A percentile compares a stretch with the other conserved stretches of the same genome.
phyloP scores from a whole-genome alignment of 345 rosid genomes.

The Heritiera littoralis region DNA sequence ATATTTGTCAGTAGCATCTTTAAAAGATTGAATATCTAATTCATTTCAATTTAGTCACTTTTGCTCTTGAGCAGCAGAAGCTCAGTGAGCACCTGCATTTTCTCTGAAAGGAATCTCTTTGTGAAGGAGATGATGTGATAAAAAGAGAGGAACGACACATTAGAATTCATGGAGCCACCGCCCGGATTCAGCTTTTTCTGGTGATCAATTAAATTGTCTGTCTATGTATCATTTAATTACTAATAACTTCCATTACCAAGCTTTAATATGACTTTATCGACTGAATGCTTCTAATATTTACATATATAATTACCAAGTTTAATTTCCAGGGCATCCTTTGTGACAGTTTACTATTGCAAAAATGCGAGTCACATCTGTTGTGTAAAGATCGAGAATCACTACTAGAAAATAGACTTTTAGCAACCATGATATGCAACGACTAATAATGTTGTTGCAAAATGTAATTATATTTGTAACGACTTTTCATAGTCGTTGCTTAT shows the following conservation, averaged over 20 bases:
- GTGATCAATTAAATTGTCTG: neutral
- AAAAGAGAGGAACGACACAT: neutral
- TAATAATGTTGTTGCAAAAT: too few relatives aligned
- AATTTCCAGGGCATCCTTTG: neutral
- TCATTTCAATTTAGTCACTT: neutral
- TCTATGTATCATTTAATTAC: neutral
- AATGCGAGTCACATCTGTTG: neutral
- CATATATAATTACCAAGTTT: too few relatives aligned
- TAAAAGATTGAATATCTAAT: neutral
- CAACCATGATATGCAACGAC: too few relatives aligned
- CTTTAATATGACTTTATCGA: neutral
- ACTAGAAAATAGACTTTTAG: too few relatives aligned
- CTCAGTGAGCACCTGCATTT: neutral
- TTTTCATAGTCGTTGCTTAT: too few relatives aligned
- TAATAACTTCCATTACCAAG: neutral
- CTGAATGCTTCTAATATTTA: neutral
- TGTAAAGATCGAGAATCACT: neutral
- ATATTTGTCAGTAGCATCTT: too few relatives aligned
- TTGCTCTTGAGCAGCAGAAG: neutral
- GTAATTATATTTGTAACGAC: too few relatives aligned
- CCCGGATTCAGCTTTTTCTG: neutral
- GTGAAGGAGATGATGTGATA: neutral
- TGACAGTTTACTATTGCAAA: neutral
- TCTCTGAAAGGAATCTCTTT: neutral
- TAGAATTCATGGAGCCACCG: neutral